phyloP scores from a whole-genome alignment of 805 yeast genomes.

The Saturnispora ahearnii region DNA sequence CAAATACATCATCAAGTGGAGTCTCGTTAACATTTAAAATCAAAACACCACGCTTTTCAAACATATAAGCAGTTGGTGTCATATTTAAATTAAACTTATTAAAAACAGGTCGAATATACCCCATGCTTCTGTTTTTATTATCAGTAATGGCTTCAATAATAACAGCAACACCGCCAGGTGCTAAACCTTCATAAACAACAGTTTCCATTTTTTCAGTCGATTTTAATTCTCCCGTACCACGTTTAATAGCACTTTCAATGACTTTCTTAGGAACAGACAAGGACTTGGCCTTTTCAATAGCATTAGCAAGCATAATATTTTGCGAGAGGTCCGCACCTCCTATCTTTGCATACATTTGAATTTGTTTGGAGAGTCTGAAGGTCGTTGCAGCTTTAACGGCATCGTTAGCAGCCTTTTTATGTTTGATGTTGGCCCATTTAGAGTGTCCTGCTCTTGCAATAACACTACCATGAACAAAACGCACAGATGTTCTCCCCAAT shows the following conservation, averaged over 20 bases:
- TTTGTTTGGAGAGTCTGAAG: conserved; percentile 61
- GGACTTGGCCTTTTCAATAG: conserved; percentile 70
- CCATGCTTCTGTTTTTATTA: conserved; percentile 75
- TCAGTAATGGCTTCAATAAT: conserved; percentile 84
- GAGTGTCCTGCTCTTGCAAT: conserved; percentile 61
- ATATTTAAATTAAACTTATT: conserved; percentile 53
- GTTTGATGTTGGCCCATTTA: conserved; percentile 93
- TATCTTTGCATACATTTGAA: conserved; percentile 66
- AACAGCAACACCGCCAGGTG: conserved; percentile 85
- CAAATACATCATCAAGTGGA: conserved; percentile 59
- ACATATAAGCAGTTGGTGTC: conserved; percentile 71
- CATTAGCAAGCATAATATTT: conserved; percentile 56
- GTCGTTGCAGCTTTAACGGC: conserved; percentile 62
- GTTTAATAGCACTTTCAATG: conserved; percentile 76
- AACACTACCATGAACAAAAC: not conserved
- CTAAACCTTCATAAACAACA: conserved; percentile 79
- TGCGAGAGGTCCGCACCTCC: conserved; percentile 58
- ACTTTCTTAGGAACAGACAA: conserved; percentile 74
- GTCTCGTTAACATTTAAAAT: conserved; percentile 35
- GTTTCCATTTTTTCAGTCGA: conserved; percentile 38
- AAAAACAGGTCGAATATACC: conserved; percentile 65
- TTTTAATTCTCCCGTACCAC: conserved; percentile 65
- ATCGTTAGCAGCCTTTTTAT: conserved; percentile 89
- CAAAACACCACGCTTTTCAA: conserved; percentile 70
- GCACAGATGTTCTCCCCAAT: not conserved